phyloP scores from a whole-genome alignment of 768 basidiomycete species.

The Chalciporus chontae region DNA sequence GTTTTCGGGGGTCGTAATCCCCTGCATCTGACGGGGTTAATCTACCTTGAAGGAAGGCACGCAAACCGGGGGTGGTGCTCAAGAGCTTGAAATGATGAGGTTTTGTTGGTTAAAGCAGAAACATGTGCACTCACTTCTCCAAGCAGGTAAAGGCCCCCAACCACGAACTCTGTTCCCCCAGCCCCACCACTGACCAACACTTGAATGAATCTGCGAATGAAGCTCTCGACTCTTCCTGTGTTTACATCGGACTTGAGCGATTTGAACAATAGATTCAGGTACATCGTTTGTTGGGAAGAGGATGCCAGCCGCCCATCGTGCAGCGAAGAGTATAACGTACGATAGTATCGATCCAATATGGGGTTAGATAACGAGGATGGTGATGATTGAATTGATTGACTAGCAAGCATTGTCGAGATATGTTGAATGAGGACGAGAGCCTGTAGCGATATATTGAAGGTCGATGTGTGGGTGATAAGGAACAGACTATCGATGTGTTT shows the following conservation, averaged over 20 bases:
- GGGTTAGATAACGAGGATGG: constrained; percentile 41
- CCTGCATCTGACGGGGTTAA: constrained; percentile 27
- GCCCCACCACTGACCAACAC: constrained; percentile 65
- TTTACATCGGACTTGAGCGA: constrained; percentile 70
- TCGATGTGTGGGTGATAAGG: constrained; percentile 90
- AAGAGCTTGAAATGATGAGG: constrained; percentile 41
- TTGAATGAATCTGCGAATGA: constrained; percentile 82
- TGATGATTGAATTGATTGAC: constrained; percentile 39
- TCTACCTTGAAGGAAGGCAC: constrained; percentile 40
- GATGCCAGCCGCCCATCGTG: constrained; percentile 75
- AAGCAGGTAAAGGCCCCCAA: constrained; percentile 82
- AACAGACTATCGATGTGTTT: constrained; percentile 92
- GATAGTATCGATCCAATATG: constrained; percentile 66
- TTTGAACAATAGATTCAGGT: constrained; percentile 91
- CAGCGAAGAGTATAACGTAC: constrained; percentile 86
- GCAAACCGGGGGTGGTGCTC: constrained; percentile 43
- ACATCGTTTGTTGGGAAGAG: constrained; percentile 95
- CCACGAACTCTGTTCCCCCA: constrained; percentile 82
- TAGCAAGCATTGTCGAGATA: constrained; percentile 56
- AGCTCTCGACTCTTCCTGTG: constrained; percentile 65
- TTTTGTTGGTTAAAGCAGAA: neutral
- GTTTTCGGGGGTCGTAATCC: constrained; percentile 81
- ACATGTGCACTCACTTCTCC: constrained; percentile 63
- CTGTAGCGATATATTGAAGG: constrained; percentile 95
- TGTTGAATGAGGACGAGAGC: constrained; percentile 87